Evolutionary conservation across 73 alveolate genomes (phyloP).

Genomic region (Paramecium octaurelia): DNA sequence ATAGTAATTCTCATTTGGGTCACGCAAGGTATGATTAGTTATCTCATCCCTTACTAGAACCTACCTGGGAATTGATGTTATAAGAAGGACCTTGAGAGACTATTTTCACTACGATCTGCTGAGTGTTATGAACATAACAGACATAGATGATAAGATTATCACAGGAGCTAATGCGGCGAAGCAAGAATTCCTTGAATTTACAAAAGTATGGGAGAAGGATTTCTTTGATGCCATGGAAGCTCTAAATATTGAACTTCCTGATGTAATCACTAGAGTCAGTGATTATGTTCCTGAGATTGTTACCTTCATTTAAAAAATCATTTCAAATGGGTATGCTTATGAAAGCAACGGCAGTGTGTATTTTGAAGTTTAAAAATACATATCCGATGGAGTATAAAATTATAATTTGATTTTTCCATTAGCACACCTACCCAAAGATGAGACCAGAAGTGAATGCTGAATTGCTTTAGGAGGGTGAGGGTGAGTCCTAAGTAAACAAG

Average conservation of each 20-base stretch:
- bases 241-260: slow-evolving; percentile 95
- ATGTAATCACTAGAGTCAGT: slow-evolving; percentile 96
- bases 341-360: slow-evolving; percentile 96
- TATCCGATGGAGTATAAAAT: slow-evolving; percentile 41
- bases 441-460: slow-evolving; percentile 79
- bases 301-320: slow-evolving; percentile 82
- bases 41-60: slow-evolving; percentile 66
- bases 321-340: slow-evolving; percentile 96
- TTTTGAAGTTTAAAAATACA: slow-evolving; percentile 86
- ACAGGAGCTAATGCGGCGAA: slow-evolving; percentile 83
- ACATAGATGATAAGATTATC: slow-evolving; percentile 99
- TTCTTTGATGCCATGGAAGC: slow-evolving; percentile 97
- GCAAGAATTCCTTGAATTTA: slow-evolving; percentile 73
- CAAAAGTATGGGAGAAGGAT: slow-evolving; percentile 87
- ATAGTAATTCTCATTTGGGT: slow-evolving; percentile 98
- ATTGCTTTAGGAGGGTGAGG: slow-evolving; percentile 94
- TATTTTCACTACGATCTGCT: slow-evolving; percentile 89
- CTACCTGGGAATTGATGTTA: slow-evolving; percentile 92
- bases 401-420: not conserved
- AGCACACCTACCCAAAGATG: slow-evolving; percentile 84
- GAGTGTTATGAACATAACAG: slow-evolving; percentile 98
- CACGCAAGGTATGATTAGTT: slow-evolving; percentile 87
- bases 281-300: slow-evolving; percentile 98
- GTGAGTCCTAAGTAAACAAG: slow-evolving; percentile 83
- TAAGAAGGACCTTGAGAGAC: slow-evolving; percentile 87